Percentiles rank a stretch among this genome's conserved stretches.
Conservation (phyloP, 441 rosid genomes). For the Kokia cookei region DNA sequence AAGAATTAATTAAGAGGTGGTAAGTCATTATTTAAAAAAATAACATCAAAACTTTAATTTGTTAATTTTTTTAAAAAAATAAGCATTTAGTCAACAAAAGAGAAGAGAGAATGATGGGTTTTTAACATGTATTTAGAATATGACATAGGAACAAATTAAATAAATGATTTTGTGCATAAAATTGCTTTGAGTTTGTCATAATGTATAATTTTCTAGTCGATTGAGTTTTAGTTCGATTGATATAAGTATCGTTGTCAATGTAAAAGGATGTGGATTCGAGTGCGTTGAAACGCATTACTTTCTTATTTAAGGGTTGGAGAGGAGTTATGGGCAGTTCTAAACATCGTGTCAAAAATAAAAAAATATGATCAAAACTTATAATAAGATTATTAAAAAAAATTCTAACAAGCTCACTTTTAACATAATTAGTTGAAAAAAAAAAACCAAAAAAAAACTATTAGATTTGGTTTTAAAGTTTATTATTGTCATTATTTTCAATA, state of each 20-base stretch:
- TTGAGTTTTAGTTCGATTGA: background rate
- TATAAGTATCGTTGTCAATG: too few species aligned
- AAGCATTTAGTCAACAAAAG: background rate
- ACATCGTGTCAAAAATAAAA: too few species aligned
- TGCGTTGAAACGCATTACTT: rapidly evolving
- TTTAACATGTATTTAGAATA: background rate
- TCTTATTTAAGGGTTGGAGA: too few species aligned
- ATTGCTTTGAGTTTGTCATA: background rate
- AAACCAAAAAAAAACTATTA: too few species aligned
- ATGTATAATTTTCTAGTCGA: background rate
- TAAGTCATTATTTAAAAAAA: background rate
- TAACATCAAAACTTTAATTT: background rate
- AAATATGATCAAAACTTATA: too few species aligned
- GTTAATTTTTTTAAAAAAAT: background rate
- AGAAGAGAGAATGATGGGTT: background rate
- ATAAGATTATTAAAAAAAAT: too few species aligned
- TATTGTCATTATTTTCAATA: too few species aligned
- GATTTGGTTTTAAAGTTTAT: too few species aligned
- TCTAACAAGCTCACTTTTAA: too few species aligned
- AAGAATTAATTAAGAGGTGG: background rate
- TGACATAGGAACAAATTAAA: background rate
- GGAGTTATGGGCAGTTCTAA: too few species aligned
- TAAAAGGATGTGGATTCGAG: rapidly evolving
- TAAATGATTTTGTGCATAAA: background rate
- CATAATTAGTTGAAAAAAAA: too few species aligned